These are phyloP conservation scores for Teratosphaeria epicoccoides DNA, from an alignment of 2,329 filamentous ascomycete species.

Conservation along the genomic window DNA sequence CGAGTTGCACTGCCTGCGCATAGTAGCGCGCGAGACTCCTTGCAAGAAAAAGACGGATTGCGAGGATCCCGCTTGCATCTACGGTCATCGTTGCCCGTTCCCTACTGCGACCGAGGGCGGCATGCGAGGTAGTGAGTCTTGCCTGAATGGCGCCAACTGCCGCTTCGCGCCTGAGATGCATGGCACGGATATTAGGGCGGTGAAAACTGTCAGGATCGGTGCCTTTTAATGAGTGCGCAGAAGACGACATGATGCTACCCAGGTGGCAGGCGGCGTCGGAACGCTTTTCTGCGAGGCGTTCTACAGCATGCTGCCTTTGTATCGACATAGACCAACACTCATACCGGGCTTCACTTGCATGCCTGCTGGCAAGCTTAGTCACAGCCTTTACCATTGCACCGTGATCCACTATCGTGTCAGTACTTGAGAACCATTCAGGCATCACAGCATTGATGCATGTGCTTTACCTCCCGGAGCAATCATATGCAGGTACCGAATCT, in stretches of 20 bases:
- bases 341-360: neutral
- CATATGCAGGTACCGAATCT: no score
- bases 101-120: conserved; percentile 29
- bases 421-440: no score
- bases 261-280: neutral
- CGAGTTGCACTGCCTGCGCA: conserved; percentile 44
- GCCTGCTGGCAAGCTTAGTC: neutral
- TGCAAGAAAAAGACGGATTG: conserved; percentile 49
- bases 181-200: conserved; percentile 46
- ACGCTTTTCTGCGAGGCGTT: neutral
- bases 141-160: conserved; percentile 48
- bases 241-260: neutral
- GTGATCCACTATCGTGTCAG: neutral
- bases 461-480: no score
- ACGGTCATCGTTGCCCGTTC: conserved; percentile 52
- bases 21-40: conserved; percentile 53
- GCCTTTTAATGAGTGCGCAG: conserved; percentile 2
- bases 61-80: conserved; percentile 51
- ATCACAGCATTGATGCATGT: no score
- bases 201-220: conserved; percentile 36
- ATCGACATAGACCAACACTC: neutral
- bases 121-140: conserved; percentile 41
- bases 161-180: conserved; percentile 49
- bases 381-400: neutral
- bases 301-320: neutral